Percentiles rank a stretch among this genome's conserved stretches.
Conservation (phyloP, 257 asterid species). For the Lithospermum erythrorhizon region DNA sequence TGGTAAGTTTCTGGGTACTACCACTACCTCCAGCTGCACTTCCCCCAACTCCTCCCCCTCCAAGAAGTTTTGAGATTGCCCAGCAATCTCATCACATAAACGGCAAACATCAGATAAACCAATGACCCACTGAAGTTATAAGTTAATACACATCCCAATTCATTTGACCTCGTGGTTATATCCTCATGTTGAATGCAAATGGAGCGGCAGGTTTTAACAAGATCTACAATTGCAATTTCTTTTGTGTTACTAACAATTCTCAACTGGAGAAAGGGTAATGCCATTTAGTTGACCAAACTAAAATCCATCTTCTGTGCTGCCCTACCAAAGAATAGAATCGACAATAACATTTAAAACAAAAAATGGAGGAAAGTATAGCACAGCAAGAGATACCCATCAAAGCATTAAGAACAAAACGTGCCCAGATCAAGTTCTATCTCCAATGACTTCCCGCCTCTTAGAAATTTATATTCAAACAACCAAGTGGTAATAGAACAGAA, state of each 20-base stretch:
- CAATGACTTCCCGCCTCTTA: no score
- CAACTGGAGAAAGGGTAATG: not conserved
- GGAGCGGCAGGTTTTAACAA: not conserved
- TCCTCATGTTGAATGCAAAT: not conserved
- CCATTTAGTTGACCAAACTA: not conserved
- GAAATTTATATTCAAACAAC: no score
- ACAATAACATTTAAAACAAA: not conserved
- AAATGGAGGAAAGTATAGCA: not conserved
- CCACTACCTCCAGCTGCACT: conserved; percentile 9
- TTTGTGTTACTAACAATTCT: not conserved
- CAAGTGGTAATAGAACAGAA: no score
- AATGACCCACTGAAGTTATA: conserved; percentile 6
- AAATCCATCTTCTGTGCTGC: not conserved
- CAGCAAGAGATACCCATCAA: no score
- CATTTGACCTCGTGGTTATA: not conserved
- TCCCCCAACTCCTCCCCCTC: not conserved
- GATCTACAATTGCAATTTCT: not conserved
- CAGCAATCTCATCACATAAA: conserved; percentile 2
- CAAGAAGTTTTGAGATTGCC: conserved; percentile 2
- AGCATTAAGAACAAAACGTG: not conserved
- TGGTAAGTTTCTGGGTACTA: not conserved
- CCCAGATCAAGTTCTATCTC: no score
- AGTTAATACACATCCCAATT: not conserved
- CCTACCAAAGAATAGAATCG: not conserved
- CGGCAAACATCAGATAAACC: not conserved